These are phyloP conservation scores for Aspergillus sp. DNA, from an alignment of 2,329 filamentous ascomycete genomes.

Conservation along the genomic window DNA sequence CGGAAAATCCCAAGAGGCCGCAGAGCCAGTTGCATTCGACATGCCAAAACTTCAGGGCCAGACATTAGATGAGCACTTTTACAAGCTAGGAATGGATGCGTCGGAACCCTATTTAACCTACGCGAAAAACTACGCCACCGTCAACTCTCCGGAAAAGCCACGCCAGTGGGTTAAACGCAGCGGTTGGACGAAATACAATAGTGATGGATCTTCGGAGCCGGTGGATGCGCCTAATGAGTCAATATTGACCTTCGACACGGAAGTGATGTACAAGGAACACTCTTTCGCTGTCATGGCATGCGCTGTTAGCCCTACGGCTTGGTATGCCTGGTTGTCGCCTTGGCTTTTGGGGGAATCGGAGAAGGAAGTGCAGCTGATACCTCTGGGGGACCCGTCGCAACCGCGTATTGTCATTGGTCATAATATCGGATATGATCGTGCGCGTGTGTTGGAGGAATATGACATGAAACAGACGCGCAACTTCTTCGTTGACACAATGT, in stretches of 20 bases:
- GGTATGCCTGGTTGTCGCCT: slow-evolving; percentile 97
- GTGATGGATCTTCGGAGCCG: slow-evolving; percentile 68
- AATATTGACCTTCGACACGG: slow-evolving; percentile 90
- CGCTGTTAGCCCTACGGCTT: slow-evolving; percentile 81
- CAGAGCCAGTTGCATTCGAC: slow-evolving; percentile 77
- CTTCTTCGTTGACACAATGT: slow-evolving; percentile 96
- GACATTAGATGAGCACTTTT: slow-evolving; percentile 90
- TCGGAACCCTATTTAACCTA: slow-evolving; percentile 78
- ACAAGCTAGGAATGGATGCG: slow-evolving; percentile 79
- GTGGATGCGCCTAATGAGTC: slow-evolving; percentile 76
- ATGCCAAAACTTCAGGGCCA: slow-evolving; percentile 75
- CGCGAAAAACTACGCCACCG: slow-evolving; percentile 71
- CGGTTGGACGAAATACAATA: slow-evolving; percentile 92
- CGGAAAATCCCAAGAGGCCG: slow-evolving; percentile 81
- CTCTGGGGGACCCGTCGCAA: slow-evolving; percentile 72
- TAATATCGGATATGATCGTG: slow-evolving; percentile 93
- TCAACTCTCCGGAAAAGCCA: slow-evolving; percentile 58
- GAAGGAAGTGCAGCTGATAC: slow-evolving; percentile 76
- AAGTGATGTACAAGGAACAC: slow-evolving; percentile 93
- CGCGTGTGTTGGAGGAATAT: slow-evolving; percentile 87
- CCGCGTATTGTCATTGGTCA: slow-evolving; percentile 85
- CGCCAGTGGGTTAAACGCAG: slow-evolving; percentile 74
- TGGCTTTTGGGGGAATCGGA: slow-evolving; percentile 86
- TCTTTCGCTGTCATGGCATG: slow-evolving; percentile 96
- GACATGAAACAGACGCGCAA: slow-evolving; percentile 77